A percentile compares a stretch with the other conserved stretches of the same genome.
Conservation (phyloP, 192 early-diverging fungal genomes). For the Umbelopsis ramanniana region DNA sequence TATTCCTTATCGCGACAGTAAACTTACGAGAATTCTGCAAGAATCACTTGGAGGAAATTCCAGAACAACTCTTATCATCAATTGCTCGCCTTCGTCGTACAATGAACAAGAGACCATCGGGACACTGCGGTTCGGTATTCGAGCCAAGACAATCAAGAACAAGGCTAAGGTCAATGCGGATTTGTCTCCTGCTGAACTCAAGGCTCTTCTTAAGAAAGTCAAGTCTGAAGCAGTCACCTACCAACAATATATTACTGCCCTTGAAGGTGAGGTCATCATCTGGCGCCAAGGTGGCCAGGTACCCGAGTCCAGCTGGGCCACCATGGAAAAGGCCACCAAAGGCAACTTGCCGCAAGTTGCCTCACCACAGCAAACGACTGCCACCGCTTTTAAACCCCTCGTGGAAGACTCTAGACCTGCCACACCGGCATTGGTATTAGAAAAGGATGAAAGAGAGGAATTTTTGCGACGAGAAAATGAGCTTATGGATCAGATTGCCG, state of each 20-base stretch:
- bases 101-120: slow-evolving; percentile 96
- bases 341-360: slow-evolving; percentile 37
- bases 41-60: slow-evolving; percentile 99
- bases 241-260: slow-evolving; percentile 79
- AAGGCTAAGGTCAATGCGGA: slow-evolving; percentile 99
- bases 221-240: slow-evolving; percentile 81
- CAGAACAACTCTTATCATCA: slow-evolving; percentile 97
- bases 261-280: slow-evolving; percentile 87
- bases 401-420: slow-evolving; percentile 60
- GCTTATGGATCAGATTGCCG: slow-evolving; percentile 89
- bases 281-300: slow-evolving; percentile 88
- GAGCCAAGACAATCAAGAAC: slow-evolving; percentile 99
- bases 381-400: slow-evolving; percentile 50
- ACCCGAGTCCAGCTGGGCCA: slow-evolving; percentile 63
- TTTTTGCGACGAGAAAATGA: slow-evolving; percentile 96
- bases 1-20: slow-evolving; percentile 98
- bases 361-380: slow-evolving; percentile 38
- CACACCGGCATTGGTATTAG: slow-evolving; percentile 79
- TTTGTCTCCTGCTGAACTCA: slow-evolving; percentile 92
- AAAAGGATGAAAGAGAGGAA: slow-evolving; percentile 92
- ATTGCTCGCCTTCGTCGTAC: slow-evolving; percentile 94
- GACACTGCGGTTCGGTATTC: slow-evolving; percentile 95
- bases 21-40: slow-evolving; percentile 98
- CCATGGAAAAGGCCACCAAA: slow-evolving; percentile 50
- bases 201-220: slow-evolving; percentile 88